Evolutionary conservation across 176 grass and related monocot species (phyloP).

Genomic region (Oryza officinalis): DNA sequence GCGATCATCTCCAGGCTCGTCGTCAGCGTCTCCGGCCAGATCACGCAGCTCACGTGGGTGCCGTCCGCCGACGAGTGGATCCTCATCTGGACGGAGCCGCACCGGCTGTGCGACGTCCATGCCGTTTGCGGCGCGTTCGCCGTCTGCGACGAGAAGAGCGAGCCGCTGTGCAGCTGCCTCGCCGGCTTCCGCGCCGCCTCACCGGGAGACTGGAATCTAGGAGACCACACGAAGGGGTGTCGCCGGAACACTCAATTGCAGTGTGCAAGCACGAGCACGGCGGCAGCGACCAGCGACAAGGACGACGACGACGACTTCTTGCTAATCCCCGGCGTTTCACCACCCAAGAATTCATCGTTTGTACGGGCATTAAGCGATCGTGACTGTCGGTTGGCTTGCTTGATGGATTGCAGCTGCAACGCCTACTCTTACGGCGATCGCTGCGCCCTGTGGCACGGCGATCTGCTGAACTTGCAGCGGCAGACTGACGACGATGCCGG

Average conservation of each 20-base stretch:
- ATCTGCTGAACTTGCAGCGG: slow-evolving; percentile 32
- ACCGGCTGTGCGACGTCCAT: slow-evolving; percentile 42
- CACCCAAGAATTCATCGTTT: neutral
- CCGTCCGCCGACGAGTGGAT: slow-evolving; percentile 18
- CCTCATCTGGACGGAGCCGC: slow-evolving; percentile 37
- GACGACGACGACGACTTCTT: slow-evolving; percentile 33
- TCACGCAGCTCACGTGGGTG: slow-evolving; percentile 46
- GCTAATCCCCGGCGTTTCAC: slow-evolving; percentile 9
- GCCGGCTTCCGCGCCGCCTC: slow-evolving; percentile 28
- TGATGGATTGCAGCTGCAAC: slow-evolving; percentile 47
- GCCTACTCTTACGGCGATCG: slow-evolving; percentile 41
- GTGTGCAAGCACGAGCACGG: slow-evolving; percentile 9
- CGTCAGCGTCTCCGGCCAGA: slow-evolving; percentile 39
- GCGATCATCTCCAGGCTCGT: slow-evolving; percentile 42
- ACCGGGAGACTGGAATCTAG: slow-evolving; percentile 19
- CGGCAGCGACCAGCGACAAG: neutral
- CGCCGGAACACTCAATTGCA: slow-evolving; percentile 11
- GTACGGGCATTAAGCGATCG: neutral
- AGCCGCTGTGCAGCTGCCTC: slow-evolving; percentile 42
- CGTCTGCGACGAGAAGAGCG: slow-evolving; percentile 36
- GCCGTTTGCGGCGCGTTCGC: slow-evolving; percentile 49
- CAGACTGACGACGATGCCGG: neutral
- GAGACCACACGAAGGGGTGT: slow-evolving; percentile 35
- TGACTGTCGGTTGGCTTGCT: slow-evolving; percentile 47
- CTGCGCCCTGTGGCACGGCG: slow-evolving; percentile 48